Conservation (phyloP, 2,329 filamentous ascomycete species). For the Fusarium dimerum region DNA sequence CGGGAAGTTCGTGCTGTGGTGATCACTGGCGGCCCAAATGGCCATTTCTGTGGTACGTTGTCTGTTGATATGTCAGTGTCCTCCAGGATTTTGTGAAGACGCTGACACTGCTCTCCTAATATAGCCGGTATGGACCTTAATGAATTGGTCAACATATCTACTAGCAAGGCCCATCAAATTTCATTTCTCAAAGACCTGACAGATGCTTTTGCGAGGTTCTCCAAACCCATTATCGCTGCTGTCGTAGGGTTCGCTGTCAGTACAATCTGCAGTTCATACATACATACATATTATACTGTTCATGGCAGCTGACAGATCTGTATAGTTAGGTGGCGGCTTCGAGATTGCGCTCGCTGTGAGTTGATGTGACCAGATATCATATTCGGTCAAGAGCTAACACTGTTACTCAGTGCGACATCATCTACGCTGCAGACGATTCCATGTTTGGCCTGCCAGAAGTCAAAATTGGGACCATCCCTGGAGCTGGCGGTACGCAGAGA, state of each 20-base stretch:
- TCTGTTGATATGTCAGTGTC: background rate
- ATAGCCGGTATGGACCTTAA: constrained; percentile 20
- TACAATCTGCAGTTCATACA: fast-evolving
- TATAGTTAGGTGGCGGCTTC: constrained; percentile 17
- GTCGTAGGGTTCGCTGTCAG: constrained; percentile 19
- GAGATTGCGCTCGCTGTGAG: constrained; percentile 21
- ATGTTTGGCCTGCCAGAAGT: constrained; percentile 38
- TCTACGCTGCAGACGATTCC: constrained; percentile 33
- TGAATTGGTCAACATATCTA: constrained; percentile 17
- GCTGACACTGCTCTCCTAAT: background rate
- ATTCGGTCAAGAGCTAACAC: constrained; percentile 33
- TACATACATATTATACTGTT: background rate
- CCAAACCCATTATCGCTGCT: constrained; percentile 17
- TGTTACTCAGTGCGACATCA: constrained; percentile 32
- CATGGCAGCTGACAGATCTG: background rate
- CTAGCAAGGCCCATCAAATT: constrained; percentile 8
- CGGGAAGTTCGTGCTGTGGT: constrained; percentile 9
- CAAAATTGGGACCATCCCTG: constrained; percentile 36
- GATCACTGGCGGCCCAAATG: constrained; percentile 16
- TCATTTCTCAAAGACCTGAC: constrained; percentile 19
- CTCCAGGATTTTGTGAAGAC: background rate
- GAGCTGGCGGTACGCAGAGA: constrained; percentile 36
- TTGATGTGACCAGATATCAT: background rate
- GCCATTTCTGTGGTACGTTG: constrained; percentile 20
- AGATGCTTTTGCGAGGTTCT: constrained; percentile 12